Evolutionary conservation across 306 rosid species (phyloP).

Genomic region (Cajanus cajan): DNA sequence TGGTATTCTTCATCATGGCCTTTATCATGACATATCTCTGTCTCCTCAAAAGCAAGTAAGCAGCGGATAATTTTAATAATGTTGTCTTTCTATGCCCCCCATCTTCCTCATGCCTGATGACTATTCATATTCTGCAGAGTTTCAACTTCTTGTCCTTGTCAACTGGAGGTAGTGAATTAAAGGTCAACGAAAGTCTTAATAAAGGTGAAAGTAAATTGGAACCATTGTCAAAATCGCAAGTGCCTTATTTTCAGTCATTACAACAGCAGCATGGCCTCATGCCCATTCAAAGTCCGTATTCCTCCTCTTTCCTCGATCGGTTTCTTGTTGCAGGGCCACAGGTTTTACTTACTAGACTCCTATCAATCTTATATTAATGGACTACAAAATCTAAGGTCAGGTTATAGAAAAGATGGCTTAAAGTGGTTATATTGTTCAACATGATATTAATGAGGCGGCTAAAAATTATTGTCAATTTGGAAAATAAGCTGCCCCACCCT

Average conservation of each 20-base stretch:
- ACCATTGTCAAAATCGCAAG: conserved; percentile 47
- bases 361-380: conserved; percentile 16
- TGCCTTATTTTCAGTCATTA: conserved; percentile 47
- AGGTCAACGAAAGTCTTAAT: conserved; percentile 33
- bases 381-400: background rate
- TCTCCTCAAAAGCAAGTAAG: conserved; percentile 62
- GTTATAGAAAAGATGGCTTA: conserved; percentile 11
- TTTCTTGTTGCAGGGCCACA: conserved; percentile 50
- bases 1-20: conserved; percentile 35
- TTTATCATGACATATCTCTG: conserved; percentile 41
- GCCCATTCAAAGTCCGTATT: conserved; percentile 44
- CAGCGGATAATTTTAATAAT: background rate
- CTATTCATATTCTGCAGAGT: conserved; percentile 43
- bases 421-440: conserved; percentile 26
- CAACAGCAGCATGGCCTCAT: conserved; percentile 44
- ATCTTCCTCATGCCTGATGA: conserved; percentile 14
- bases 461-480: background rate
- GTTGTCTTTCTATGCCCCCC: background rate
- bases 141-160: conserved; percentile 62
- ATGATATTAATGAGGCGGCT: background rate
- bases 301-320: conserved; percentile 48
- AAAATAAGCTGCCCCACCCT: background rate
- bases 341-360: conserved; percentile 48
- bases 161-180: conserved; percentile 43
- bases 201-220: conserved; percentile 44